Conservation (phyloP, 2,329 filamentous ascomycete genomes). For the Seiridium unicorne region DNA sequence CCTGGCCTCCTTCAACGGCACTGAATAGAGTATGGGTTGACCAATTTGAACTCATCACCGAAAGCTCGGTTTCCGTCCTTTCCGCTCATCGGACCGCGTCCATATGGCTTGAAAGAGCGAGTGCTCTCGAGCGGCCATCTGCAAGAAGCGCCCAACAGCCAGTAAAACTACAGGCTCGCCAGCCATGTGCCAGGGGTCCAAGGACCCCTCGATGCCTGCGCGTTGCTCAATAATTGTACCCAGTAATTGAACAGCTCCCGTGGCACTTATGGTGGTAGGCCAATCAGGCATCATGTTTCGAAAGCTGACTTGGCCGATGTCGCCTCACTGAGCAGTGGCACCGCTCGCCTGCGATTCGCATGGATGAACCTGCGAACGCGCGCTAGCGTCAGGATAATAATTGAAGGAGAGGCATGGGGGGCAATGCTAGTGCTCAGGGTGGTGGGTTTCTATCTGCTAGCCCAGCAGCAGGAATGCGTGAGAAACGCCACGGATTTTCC, state of each 20-base stretch:
- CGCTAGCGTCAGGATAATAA: neutral
- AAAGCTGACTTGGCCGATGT: constrained; percentile 8
- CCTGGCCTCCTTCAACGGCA: too few species aligned
- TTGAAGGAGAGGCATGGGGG: neutral
- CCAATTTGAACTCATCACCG: too few species aligned
- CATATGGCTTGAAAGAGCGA: too few species aligned
- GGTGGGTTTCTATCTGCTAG: neutral
- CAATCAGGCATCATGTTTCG: constrained; percentile 3
- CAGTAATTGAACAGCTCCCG: neutral
- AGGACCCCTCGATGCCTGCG: neutral
- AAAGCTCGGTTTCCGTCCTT: too few species aligned
- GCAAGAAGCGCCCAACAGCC: neutral
- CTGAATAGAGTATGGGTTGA: too few species aligned
- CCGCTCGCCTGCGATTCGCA: neutral
- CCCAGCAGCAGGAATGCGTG: too few species aligned
- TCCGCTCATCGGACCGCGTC: too few species aligned
- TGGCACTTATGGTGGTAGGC: neutral
- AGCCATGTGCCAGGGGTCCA: constrained; percentile 1
- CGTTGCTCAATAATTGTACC: neutral
- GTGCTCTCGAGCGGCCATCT: neutral
- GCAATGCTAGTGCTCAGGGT: neutral
- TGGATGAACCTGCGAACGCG: neutral
- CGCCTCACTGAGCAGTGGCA: constrained; percentile 2
- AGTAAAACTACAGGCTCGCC: neutral
- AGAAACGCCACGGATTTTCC: too few species aligned